Conservation (phyloP, 2,329 filamentous ascomycete genomes). For the Hypoxylon sp. region DNA sequence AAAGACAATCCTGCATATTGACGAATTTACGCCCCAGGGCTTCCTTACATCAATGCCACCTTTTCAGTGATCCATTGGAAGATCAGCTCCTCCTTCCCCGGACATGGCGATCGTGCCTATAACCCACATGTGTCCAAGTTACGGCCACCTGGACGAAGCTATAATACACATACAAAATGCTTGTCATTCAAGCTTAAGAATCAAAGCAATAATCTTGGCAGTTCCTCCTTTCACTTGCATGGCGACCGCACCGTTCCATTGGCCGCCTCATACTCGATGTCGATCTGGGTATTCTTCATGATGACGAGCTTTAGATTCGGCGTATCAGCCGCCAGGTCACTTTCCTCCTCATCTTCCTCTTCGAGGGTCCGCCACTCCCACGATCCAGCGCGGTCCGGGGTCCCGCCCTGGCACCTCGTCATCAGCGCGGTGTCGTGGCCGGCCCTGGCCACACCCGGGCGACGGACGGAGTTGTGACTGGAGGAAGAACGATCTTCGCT, state of each 20-base stretch:
- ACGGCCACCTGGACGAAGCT: too few relatives aligned
- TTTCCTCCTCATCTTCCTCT: not conserved
- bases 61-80: too few relatives aligned
- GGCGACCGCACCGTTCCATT: not conserved
- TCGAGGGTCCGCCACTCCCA: not conserved
- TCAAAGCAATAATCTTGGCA: not conserved
- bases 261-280: constrained; percentile 24
- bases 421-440: constrained; percentile 2
- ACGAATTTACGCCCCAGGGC: too few relatives aligned
- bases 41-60: too few relatives aligned
- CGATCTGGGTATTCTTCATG: constrained; percentile 34
- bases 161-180: too few relatives aligned
- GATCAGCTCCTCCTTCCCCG: not conserved
- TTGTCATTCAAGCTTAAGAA: too few relatives aligned
- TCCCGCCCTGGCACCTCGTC: constrained; percentile 18
- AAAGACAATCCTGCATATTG: not conserved
- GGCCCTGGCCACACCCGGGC: not conserved
- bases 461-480: not conserved
- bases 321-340: constrained; percentile 5
- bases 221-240: not conserved
- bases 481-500: too few relatives aligned
- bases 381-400: not conserved
- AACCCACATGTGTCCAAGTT: too few relatives aligned
- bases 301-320: constrained; percentile 25
- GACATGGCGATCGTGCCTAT: too few relatives aligned